phyloP scores from a whole-genome alignment of 179 eudicot species.

The Actinidia arguta region DNA sequence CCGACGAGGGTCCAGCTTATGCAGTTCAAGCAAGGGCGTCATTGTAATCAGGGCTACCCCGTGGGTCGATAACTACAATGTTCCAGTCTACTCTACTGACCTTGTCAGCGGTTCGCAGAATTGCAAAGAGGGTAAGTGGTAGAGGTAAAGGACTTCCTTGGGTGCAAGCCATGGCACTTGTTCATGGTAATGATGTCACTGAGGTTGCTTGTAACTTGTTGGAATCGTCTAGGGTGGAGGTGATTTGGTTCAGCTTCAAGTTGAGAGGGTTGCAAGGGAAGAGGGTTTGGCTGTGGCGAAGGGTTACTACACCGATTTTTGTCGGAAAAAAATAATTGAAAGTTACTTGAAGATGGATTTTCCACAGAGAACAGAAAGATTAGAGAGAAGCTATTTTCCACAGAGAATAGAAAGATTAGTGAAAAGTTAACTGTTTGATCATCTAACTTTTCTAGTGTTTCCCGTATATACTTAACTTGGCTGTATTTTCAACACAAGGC shows the following conservation, averaged over 20 bases:
- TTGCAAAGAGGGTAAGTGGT: constrained; percentile 74
- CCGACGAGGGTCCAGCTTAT: constrained; percentile 72
- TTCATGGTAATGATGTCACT: constrained; percentile 65
- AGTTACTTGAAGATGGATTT: constrained; percentile 43
- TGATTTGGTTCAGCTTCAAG: constrained; percentile 61
- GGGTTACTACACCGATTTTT: constrained; percentile 79
- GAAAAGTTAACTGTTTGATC: no score
- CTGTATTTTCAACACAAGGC: no score
- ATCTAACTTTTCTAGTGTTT: no score
- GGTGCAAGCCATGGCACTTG: constrained; percentile 95
- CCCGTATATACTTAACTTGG: no score
- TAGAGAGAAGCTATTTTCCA: not conserved
- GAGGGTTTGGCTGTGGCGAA: constrained; percentile 66
- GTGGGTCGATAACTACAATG: constrained; percentile 92
- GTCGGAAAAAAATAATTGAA: constrained; percentile 57
- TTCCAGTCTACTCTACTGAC: constrained; percentile 68
- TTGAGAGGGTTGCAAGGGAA: constrained; percentile 66
- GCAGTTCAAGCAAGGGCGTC: constrained; percentile 58
- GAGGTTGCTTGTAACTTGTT: constrained; percentile 89
- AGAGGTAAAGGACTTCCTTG: constrained; percentile 84
- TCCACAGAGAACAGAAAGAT: not conserved
- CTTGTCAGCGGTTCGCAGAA: constrained; percentile 57
- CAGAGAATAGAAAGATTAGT: not conserved
- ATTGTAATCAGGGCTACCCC: constrained; percentile 72
- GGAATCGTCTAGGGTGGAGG: constrained; percentile 65